These are phyloP conservation scores for Solanum tacnaense DNA, from an alignment of 257 asterid species.

Conservation along the genomic window DNA sequence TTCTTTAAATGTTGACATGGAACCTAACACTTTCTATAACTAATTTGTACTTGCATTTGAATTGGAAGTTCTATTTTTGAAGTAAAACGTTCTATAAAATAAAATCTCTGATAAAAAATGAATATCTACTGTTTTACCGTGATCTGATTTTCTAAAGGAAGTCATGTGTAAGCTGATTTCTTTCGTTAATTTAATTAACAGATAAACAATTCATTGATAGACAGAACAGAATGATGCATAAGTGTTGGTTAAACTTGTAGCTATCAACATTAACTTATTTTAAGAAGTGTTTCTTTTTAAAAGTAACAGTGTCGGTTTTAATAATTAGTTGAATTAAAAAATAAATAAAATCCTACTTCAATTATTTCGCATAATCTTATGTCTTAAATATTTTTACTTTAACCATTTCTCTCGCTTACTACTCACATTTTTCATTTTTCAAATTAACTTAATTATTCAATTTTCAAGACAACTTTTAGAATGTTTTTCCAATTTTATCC, in stretches of 20 bases:
- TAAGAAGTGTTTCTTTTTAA: background rate
- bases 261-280: background rate
- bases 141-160: background rate
- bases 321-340: background rate
- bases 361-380: background rate
- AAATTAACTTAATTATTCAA: too few relatives aligned
- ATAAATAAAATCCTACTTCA: background rate
- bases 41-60: background rate
- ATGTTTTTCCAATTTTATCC: too few relatives aligned
- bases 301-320: background rate
- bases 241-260: background rate
- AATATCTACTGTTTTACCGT: background rate
- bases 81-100: too few relatives aligned
- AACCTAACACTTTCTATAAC: background rate
- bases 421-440: too few relatives aligned
- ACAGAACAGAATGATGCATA: background rate
- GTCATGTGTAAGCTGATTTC: background rate
- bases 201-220: background rate
- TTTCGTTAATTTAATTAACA: background rate
- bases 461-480: too few relatives aligned
- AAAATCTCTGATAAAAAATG: rapidly evolving
- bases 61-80: too few relatives aligned
- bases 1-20: background rate
- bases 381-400: background rate
- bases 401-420: background rate